Conservation (phyloP, 129 eudicot genomes). For the Logfia minima region DNA sequence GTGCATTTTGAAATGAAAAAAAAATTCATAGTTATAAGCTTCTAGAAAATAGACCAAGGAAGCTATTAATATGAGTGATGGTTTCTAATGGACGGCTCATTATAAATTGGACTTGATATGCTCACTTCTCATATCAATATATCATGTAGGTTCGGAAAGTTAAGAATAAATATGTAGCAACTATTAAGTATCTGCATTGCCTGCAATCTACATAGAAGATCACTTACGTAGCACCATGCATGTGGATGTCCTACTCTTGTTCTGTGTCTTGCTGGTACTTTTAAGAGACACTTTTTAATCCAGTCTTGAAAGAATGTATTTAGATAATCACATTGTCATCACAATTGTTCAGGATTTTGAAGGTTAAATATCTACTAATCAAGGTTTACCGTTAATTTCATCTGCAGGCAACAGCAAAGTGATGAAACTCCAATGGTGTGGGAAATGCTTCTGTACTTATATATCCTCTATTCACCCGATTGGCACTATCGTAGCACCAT, state of each 20-base stretch:
- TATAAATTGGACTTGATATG: too few relatives aligned
- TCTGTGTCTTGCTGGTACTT: neutral
- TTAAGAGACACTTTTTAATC: neutral
- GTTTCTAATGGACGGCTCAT: too few relatives aligned
- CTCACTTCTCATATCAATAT: too few relatives aligned
- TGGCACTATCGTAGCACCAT: conserved; percentile 66
- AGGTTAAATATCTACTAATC: neutral
- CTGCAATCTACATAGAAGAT: too few relatives aligned
- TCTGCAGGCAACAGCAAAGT: conserved; percentile 54
- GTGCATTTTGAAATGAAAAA: too few relatives aligned
- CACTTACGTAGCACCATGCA: too few relatives aligned
- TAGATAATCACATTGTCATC: neutral
- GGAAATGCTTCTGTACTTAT: conserved; percentile 67
- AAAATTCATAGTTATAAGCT: too few relatives aligned
- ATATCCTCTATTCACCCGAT: conserved; percentile 62
- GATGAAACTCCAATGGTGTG: conserved; percentile 63
- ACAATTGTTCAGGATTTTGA: neutral
- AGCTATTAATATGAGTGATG: too few relatives aligned
- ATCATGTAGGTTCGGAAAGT: too few relatives aligned
- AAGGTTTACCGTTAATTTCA: neutral
- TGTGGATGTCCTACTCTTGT: neutral
- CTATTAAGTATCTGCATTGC: too few relatives aligned
- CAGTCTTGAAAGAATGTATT: neutral
- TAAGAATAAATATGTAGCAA: too few relatives aligned
- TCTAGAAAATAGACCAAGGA: too few relatives aligned